phyloP scores from a whole-genome alignment of 2,329 filamentous ascomycete genomes.

The Dactylellina leptospora region DNA sequence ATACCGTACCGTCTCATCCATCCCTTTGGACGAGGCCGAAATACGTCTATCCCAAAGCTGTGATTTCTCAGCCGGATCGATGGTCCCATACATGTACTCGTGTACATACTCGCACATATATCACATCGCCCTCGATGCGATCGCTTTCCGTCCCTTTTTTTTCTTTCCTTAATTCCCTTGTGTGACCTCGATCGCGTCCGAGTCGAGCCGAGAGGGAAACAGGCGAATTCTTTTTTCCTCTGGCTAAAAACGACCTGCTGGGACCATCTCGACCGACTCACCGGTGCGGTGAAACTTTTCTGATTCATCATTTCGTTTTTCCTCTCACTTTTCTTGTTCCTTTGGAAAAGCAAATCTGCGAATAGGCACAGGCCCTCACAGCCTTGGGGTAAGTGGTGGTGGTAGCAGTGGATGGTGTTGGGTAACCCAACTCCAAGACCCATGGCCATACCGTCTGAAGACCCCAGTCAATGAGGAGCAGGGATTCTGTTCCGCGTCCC shows the following conservation, averaged over 20 bases:
- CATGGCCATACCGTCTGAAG: conserved; percentile 47
- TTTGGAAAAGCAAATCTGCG: conserved; percentile 25
- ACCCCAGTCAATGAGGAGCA: conserved; percentile 36
- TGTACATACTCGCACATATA: conserved; percentile 1
- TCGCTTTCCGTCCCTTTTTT: neutral
- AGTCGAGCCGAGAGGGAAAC: conserved; percentile 20
- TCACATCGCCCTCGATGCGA: conserved; percentile 4
- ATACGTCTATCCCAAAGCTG: conserved; percentile 44
- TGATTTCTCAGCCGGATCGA: conserved; percentile 35
- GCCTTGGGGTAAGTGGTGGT: conserved; percentile 3
- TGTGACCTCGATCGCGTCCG: conserved; percentile 36
- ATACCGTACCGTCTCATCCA: conserved; percentile 42
- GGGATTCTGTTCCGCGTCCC: conserved; percentile 50
- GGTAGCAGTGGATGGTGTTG: conserved; percentile 22
- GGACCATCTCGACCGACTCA: conserved; percentile 44
- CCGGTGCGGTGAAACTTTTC: conserved; percentile 41
- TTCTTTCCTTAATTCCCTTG: conserved; percentile 6
- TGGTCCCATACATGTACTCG: neutral
- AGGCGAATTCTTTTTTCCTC: conserved; percentile 34
- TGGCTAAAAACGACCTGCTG: conserved; percentile 33
- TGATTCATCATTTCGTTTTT: conserved; percentile 46
- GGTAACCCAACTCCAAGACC: conserved; percentile 39
- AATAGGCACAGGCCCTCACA: conserved; percentile 37
- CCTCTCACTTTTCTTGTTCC: conserved; percentile 1
- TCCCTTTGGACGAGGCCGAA: conserved; percentile 44